A percentile compares a stretch with the other conserved stretches of the same genome.
Evolutionary conservation across 306 rosid species (phyloP).

Genomic region (Alnus rubra): DNA sequence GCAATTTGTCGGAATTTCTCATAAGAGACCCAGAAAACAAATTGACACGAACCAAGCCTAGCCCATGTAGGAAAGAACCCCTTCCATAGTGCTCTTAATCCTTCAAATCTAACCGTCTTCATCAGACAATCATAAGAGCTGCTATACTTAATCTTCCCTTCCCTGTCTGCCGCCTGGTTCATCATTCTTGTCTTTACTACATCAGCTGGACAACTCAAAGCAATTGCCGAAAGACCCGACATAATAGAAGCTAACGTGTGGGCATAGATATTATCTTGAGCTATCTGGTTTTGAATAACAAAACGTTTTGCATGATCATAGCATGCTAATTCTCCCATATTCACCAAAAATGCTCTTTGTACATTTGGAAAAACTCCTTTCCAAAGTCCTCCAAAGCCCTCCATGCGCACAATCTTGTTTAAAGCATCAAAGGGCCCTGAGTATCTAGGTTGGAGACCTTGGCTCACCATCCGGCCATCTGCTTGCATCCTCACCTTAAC

Average conservation of each 20-base stretch:
- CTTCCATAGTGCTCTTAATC: slow-evolving; percentile 82
- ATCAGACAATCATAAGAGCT: slow-evolving; percentile 74
- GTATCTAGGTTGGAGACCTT: slow-evolving; percentile 70
- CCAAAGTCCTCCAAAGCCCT: slow-evolving; percentile 81
- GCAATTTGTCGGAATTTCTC: slow-evolving; percentile 79
- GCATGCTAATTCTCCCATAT: slow-evolving; percentile 90
- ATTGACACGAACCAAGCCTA: slow-evolving; percentile 93
- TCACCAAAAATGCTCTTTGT: slow-evolving; percentile 87
- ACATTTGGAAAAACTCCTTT: slow-evolving; percentile 82
- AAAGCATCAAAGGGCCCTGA: slow-evolving; percentile 72
- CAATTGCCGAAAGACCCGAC: slow-evolving; percentile 76
- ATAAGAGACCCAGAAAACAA: slow-evolving; percentile 91
- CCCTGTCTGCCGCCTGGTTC: slow-evolving; percentile 56
- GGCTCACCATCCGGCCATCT: slow-evolving; percentile 62
- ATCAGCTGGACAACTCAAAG: slow-evolving; percentile 90
- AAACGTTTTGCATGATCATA: slow-evolving; percentile 80
- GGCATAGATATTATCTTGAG: slow-evolving; percentile 65
- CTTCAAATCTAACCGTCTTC: slow-evolving; percentile 79
- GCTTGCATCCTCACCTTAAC: slow-evolving; percentile 97
- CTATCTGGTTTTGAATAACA: slow-evolving; percentile 55
- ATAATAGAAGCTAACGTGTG: slow-evolving; percentile 77
- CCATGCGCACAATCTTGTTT: slow-evolving; percentile 56
- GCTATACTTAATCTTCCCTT: slow-evolving; percentile 51
- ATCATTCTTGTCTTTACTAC: slow-evolving; percentile 94
- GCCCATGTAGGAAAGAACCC: slow-evolving; percentile 96